Base-by-base conservation (phyloP, 305 asterid genomes). In the Solanum hybrid region DNA sequence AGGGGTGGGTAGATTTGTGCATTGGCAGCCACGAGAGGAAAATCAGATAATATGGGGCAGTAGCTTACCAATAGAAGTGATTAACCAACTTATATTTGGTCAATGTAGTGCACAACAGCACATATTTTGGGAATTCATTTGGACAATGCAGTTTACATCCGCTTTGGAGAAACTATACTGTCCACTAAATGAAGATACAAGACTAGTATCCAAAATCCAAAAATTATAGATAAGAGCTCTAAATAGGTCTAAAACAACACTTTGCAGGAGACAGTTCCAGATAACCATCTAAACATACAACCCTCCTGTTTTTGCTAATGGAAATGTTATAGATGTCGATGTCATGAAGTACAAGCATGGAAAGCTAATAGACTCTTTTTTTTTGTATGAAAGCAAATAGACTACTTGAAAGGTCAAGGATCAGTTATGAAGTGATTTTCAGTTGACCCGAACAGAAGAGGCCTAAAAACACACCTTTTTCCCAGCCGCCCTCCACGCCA, bases 401-500 rank as follows among this genome's bases (percentile, higher is more conserved):
- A 51, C 76, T 51, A 84, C 17, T 29, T 11, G 88, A 51, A 51
- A 29, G 88, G 70, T 10, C 76, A 5, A 29, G 20, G 88, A 84
- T 83, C 75, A 41, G 87, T 12, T 39, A 81, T 81, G 26, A 83
- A 83, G 88, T 41, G 75, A 83, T 29, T 17, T 83, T 45, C 88
- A 45, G 72, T 41, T 15, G 12, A 77, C 37, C 75, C 26, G 22
- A 86, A 36, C 61, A 73, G 91, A 91, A 68, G 33, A 51, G 41
- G 81, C 29, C 36, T 76, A 24, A 70, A 80, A 87, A 26, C 92
- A 13, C 27, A 95, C 99, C 99, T 95, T 96, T 92, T 92, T 93
- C 68, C 93, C 97, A 26, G 93, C 90, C 70, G 93, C 94, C 87
- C 96, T 95, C 98, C 95, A 96, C 91, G 99, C 99, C 99, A 97